Evolutionary conservation across 164 flowering plant species (phyloP).

Genomic region (Brasenia schreberi): DNA sequence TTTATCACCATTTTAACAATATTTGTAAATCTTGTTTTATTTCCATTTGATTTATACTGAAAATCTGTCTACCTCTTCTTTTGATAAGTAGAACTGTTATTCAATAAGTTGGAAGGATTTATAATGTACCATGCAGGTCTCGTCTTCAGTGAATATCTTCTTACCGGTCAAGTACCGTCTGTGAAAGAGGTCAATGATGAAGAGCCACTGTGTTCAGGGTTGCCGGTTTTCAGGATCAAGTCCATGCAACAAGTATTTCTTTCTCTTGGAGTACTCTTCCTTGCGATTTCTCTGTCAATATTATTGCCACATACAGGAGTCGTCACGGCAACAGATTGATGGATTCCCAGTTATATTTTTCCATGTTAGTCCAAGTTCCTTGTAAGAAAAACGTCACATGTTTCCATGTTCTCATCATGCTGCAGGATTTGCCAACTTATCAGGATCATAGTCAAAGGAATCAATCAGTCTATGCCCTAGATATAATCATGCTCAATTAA

Average conservation of each 20-base stretch:
- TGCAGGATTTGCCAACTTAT: too few species aligned
- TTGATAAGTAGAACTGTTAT: too few species aligned
- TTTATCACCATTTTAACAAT: too few species aligned
- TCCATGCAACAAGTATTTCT: constrained; percentile 28
- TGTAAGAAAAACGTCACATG: too few species aligned
- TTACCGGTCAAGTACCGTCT: constrained; percentile 83
- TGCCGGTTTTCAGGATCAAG: constrained; percentile 27
- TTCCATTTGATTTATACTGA: too few species aligned
- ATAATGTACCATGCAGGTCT: constrained; percentile 38
- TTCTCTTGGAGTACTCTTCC: not conserved
- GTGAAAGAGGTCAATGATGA: constrained; percentile 82
- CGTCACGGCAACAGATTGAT: not conserved
- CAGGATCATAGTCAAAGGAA: too few species aligned
- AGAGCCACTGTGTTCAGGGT: constrained; percentile 82
- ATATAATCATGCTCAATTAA: too few species aligned
- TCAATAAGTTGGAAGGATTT: not conserved
- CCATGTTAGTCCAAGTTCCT: too few species aligned
- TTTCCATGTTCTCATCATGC: too few species aligned
- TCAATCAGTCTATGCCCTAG: too few species aligned
- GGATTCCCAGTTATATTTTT: not conserved
- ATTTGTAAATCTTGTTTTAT: too few species aligned
- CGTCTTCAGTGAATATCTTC: constrained; percentile 89
- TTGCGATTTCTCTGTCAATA: not conserved
- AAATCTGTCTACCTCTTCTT: too few species aligned
- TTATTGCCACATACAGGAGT: not conserved